Evolutionary conservation across 2,329 filamentous ascomycete genomes (phyloP), one percentile per base, ranked within the genome.

Genomic region (Lachnellula willkommii): DNA sequence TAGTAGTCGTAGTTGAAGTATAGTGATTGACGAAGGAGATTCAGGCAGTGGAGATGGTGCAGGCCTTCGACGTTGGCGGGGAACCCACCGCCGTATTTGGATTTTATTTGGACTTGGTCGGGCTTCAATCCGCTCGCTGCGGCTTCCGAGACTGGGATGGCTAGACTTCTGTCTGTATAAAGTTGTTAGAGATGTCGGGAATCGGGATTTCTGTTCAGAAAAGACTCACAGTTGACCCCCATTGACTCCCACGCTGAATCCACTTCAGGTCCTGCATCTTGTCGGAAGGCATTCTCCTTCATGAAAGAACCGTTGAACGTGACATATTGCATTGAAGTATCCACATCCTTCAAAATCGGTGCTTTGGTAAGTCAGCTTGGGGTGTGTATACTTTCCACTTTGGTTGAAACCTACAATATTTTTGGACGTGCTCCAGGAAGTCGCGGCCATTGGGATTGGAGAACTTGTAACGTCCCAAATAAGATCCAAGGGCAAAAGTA

Each of bases 1-100:
- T 82, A 82, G 63, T 82, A 77, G 47, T 78, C 73, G 55, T 76
- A 77, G 61, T 81, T 82, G 68, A 76, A 80, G 63, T 77, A 75
- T 8, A 80, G 68, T 0, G 73, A 68, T 66, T 81, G 75, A 0
- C 79, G 76, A 2, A 83, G 66, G 9, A 82, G 72, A 57, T 82
- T 78, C 73, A 82, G 63, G 60, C 79, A 83, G 64, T 81, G 76
- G 14, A 78, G 61, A 58, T 78, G 75, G 63, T 77, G 74, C 7
- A 78, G 63, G 9, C 74, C 75, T 65, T 78, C 74, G 1, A 79
- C 68, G 51, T 78, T 77, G 5, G 72, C 75, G 1, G 74, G 71
- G 58, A 73, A 82, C 1, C 79, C 79, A 37, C 79, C 77, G 0
- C 80, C 80, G 55, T 82, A 76, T 47, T 75, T 72, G 7, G 73